phyloP scores from a whole-genome alignment of 257 asterid genomes.

The Ehretia macrophylla region DNA sequence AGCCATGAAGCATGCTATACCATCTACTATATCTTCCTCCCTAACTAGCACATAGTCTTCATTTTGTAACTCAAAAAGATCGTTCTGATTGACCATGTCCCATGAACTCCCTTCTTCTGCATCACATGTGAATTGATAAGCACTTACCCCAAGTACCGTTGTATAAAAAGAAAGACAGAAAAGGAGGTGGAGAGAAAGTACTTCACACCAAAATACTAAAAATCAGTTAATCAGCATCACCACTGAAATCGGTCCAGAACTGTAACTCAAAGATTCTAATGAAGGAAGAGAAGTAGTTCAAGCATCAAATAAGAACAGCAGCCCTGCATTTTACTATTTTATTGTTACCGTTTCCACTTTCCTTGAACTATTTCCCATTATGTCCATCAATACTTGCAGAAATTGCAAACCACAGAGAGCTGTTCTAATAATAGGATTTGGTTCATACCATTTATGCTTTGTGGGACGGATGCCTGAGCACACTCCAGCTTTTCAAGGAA shows the following conservation, averaged over 20 bases:
- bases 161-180: too few species aligned
- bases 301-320: too few species aligned
- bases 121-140: conserved; percentile 19
- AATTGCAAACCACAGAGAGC: neutral
- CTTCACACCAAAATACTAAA: too few species aligned
- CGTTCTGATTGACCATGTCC: conserved; percentile 85
- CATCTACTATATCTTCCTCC: conserved; percentile 95
- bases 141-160: neutral
- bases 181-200: too few species aligned
- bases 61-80: conserved; percentile 61
- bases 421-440: neutral
- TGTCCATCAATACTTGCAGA: neutral
- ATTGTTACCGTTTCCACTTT: too few species aligned
- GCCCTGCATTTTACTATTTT: too few species aligned
- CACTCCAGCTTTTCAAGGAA: conserved; percentile 81
- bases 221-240: too few species aligned
- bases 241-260: too few species aligned
- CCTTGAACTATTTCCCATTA: neutral
- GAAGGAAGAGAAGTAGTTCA: too few species aligned
- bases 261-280: too few species aligned
- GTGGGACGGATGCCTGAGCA: conserved; percentile 69
- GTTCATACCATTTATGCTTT: conserved; percentile 50
- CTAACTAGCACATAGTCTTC: conserved; percentile 91
- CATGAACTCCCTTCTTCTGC: conserved; percentile 89
- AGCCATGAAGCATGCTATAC: conserved; percentile 98